Percentiles rank a stretch among this genome's conserved stretches.
Evolutionary conservation across 768 basidiomycete species (phyloP).

Genomic region (Mycena vitilis): DNA sequence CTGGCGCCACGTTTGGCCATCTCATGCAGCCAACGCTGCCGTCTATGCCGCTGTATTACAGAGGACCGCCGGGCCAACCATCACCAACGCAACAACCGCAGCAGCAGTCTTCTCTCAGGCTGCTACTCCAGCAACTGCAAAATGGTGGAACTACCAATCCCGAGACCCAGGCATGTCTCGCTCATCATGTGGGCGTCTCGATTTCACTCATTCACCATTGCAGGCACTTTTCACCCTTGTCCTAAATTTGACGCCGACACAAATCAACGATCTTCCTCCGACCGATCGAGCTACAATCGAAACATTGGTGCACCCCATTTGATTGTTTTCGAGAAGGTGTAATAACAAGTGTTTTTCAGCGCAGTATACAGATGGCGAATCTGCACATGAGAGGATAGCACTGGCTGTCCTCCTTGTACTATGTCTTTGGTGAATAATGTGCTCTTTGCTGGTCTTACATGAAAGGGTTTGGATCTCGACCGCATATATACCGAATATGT

Average conservation of each 20-base stretch:
- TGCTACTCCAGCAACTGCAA: conserved; percentile 46
- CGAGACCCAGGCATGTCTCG: conserved; percentile 30
- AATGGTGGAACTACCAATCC: neutral
- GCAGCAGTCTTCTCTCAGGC: conserved; percentile 38
- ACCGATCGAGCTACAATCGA: conserved; percentile 37
- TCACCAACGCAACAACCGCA: conserved; percentile 42
- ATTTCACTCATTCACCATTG: conserved; percentile 35
- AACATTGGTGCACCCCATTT: conserved; percentile 25
- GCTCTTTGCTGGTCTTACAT: neutral
- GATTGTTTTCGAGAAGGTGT: conserved; percentile 19
- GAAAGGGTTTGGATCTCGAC: too few relatives aligned
- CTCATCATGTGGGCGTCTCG: conserved; percentile 27
- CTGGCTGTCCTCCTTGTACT: neutral
- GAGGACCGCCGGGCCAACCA: conserved; percentile 38
- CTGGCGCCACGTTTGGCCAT: conserved; percentile 45
- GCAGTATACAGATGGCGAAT: conserved; percentile 3
- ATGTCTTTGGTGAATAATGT: neutral
- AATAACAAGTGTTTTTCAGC: conserved; percentile 33
- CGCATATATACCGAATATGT: too few relatives aligned
- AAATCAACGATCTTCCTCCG: conserved; percentile 57
- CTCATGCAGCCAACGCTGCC: conserved; percentile 35
- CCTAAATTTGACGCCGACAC: conserved; percentile 61
- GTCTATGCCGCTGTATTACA: conserved; percentile 49
- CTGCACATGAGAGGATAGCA: conserved; percentile 16
- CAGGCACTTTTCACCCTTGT: conserved; percentile 46